Evolutionary conservation across 2,329 filamentous ascomycete species (phyloP).

Genomic region (Stagonosporopsis chrysanthemi): DNA sequence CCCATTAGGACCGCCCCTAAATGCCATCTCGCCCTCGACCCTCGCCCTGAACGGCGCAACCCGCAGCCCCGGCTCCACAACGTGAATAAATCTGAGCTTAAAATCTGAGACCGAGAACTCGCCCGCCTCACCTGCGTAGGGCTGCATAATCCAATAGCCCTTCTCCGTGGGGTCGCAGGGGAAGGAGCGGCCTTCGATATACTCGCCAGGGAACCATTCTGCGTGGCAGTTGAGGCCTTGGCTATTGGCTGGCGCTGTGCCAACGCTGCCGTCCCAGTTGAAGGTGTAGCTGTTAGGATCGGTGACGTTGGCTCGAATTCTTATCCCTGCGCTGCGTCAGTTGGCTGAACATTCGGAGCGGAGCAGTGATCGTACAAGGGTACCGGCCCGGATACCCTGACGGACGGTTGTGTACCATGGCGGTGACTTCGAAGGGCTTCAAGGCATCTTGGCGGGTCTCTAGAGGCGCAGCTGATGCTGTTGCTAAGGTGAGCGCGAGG

Average conservation of each 20-base stretch:
- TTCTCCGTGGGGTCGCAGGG: conserved; percentile 30
- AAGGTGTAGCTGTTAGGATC: conserved; percentile 37
- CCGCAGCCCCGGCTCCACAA: conserved; percentile 21
- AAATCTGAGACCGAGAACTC: conserved; percentile 25
- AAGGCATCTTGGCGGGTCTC: conserved; percentile 22
- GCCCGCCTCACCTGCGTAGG: conserved; percentile 19
- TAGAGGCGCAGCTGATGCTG: conserved; percentile 20
- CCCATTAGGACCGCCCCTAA: conserved; percentile 27
- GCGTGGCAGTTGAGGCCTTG: conserved; percentile 35
- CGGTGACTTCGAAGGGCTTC: conserved; percentile 33
- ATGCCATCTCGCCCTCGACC: conserved; percentile 24
- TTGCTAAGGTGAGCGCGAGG: conserved; percentile 18
- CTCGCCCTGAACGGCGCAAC: conserved; percentile 25
- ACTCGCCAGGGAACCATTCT: conserved; percentile 33
- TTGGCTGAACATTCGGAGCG: neutral
- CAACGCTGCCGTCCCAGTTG: conserved; percentile 6
- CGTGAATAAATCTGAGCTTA: conserved; percentile 35
- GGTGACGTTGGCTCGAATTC: conserved; percentile 34
- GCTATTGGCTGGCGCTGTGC: conserved; percentile 28
- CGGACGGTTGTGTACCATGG: conserved; percentile 1
- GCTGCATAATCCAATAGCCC: conserved; percentile 37
- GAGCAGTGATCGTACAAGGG: neutral
- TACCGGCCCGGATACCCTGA: neutral
- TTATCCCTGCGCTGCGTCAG: conserved; percentile 21
- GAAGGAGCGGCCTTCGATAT: conserved; percentile 31